A percentile compares a stretch with the other conserved stretches of the same genome.
These are phyloP conservation scores for Boeremia exigua DNA, from an alignment of 2,329 filamentous ascomycete genomes.

Conservation along the genomic window DNA sequence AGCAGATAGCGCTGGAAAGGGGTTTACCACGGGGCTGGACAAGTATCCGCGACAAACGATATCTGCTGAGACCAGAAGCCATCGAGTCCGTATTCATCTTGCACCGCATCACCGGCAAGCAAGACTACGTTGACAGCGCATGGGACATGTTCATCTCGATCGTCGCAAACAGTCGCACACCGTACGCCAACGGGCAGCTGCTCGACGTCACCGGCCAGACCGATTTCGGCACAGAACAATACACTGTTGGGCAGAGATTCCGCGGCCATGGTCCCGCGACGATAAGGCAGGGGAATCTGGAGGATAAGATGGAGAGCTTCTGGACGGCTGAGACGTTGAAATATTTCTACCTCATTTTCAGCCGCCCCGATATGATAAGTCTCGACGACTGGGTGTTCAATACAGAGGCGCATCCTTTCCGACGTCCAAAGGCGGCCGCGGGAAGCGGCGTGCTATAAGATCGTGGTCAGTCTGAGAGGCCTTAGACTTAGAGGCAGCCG, in stretches of 20 bases:
- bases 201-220: conserved; percentile 48
- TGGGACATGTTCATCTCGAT: conserved; percentile 58
- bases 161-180: conserved; percentile 47
- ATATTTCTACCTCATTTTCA: conserved; percentile 58
- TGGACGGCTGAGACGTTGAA: conserved; percentile 59
- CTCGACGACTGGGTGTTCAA: conserved; percentile 59
- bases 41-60: conserved; percentile 49
- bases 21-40: conserved; percentile 51
- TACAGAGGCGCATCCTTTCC: conserved; percentile 58
- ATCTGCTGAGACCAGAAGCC: conserved; percentile 61
- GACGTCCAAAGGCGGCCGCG: conserved; percentile 28
- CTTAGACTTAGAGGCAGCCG: background rate
- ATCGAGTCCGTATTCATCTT: conserved; percentile 67
- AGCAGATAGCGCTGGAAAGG: conserved; percentile 23
- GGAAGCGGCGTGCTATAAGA: background rate
- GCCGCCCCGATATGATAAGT: conserved; percentile 51
- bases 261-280: conserved; percentile 4
- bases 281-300: conserved; percentile 23
- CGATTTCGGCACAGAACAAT: conserved; percentile 9
- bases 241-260: conserved; percentile 1
- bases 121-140: conserved; percentile 50
- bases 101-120: conserved; percentile 64
- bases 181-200: conserved; percentile 53
- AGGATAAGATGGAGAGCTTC: conserved; percentile 52
- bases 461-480: too few relatives aligned